Base-by-base conservation (phyloP, 1,139 yeast species). In the Suhomyces chickasaworum region DNA sequence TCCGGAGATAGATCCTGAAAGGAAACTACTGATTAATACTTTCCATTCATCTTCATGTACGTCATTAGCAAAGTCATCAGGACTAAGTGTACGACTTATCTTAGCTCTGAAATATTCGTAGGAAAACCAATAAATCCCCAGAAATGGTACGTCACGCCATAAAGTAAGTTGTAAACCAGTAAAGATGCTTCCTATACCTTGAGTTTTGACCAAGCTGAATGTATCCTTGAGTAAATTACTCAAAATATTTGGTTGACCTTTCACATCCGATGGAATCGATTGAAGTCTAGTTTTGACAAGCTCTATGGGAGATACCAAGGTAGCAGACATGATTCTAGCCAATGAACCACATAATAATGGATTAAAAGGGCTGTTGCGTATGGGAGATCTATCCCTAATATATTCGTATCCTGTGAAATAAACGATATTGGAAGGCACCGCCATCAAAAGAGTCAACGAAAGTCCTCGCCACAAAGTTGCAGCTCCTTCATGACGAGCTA, bases 101-200 rank as follows among this genome's bases (percentile, higher is more conserved):
- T 55, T 52, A n/a, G 46, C 48, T 50, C 73, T 73, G 51, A 63
- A 63, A 13, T 52, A 48, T 60, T 89, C 96, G 61, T 89, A 89
- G 6, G 89, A 80, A 5, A 90, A 81, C 99, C 99, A 93, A 65
- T 93, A 93, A 3, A 93, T 83, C 1, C 96, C 97, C 47, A 95
- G 86, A 63, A 93, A 93, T 2, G 99, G 99, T 0, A 91, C 98
- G 63, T 93, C 99, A 65, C 99, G 76, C 97, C 97, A 91, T 20
- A 93, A 73, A 0, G 99, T 93, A 41, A 93, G 76, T 37, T 86
- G 83, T 30, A 95, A 70, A 0, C 99, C 99, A 46, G 85, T 84
- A 75, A 90, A 93, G 13, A 93, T 65, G 0, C 91, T 77, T 1
- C 69, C 62, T 2, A 80, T 50, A 0, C 98, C 97, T n/a, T 78